These are phyloP conservation scores for Xylaria polymorpha DNA, from an alignment of 2,329 filamentous ascomycete genomes.

Conservation along the genomic window DNA sequence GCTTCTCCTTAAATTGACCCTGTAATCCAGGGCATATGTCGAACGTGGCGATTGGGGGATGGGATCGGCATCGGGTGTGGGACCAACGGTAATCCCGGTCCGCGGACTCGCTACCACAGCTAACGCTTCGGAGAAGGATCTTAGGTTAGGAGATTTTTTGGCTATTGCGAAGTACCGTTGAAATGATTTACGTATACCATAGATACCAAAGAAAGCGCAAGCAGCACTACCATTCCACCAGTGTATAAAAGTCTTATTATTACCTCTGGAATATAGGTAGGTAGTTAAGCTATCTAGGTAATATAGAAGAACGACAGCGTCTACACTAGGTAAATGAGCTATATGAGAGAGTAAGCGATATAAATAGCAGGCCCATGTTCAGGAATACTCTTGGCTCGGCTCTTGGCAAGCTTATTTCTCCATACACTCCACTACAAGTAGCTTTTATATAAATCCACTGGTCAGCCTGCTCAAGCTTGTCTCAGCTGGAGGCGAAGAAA, in stretches of 20 bases:
- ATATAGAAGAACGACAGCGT: neutral
- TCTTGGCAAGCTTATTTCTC: slow-evolving; percentile 21
- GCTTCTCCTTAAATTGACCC: slow-evolving; percentile 22
- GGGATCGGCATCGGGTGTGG: slow-evolving; percentile 19
- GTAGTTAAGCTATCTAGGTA: neutral
- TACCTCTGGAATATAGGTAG: neutral
- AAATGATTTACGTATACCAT: neutral
- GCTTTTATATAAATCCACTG: neutral
- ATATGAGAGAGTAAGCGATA: slow-evolving; percentile 18
- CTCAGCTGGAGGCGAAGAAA: slow-evolving; percentile 24
- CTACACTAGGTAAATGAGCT: slow-evolving; percentile 6
- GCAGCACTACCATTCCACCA: neutral
- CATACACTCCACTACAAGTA: neutral
- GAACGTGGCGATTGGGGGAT: slow-evolving; percentile 9
- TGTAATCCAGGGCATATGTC: slow-evolving; percentile 4
- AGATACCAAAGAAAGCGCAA: neutral
- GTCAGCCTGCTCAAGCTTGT: slow-evolving; percentile 5
- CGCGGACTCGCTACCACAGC: slow-evolving; percentile 13
- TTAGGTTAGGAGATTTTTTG: neutral
- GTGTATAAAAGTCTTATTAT: neutral
- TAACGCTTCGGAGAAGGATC: neutral
- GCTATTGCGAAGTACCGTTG: neutral
- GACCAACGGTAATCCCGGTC: slow-evolving; percentile 12
- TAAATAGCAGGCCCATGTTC: slow-evolving; percentile 23
- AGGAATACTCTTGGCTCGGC: neutral